phyloP scores from a whole-genome alignment of 352 stramenopile species.

The Globisporangium acanthophoron region DNA sequence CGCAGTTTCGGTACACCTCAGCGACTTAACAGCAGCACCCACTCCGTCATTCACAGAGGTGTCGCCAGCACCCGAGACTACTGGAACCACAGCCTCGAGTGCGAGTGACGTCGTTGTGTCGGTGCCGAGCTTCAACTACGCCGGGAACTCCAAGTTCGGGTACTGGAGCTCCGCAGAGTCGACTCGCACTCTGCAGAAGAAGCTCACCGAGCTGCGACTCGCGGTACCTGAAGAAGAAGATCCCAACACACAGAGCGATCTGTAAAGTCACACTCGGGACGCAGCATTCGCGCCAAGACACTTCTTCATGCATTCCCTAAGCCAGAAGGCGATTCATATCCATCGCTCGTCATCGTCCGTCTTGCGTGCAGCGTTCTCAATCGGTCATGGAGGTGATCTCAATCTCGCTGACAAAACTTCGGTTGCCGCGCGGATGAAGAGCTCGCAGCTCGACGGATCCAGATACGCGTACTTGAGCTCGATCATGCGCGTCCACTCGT shows the following conservation, averaged over 20 bases:
- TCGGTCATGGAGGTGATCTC: not conserved
- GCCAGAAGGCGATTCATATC: not conserved
- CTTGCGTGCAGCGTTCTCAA: not conserved
- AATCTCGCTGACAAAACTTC: not conserved
- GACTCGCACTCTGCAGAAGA: constrained; percentile 14
- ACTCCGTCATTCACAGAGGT: not conserved
- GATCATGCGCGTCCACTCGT: constrained; percentile 33
- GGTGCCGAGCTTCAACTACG: constrained; percentile 15
- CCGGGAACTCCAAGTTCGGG: constrained; percentile 3
- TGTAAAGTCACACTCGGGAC: not conserved
- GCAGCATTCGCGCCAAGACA: not conserved
- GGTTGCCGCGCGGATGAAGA: constrained; percentile 6
- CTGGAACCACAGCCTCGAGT: not conserved
- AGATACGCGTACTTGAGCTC: constrained; percentile 47
- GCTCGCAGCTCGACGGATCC: constrained; percentile 20
- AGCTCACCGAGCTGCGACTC: constrained; percentile 17
- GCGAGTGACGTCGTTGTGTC: not conserved
- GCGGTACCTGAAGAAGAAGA: constrained; percentile 10
- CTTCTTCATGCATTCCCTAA: not conserved
- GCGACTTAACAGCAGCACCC: not conserved
- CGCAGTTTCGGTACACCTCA: not conserved
- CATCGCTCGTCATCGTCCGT: not conserved
- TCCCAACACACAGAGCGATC: not conserved
- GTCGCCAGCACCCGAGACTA: not conserved
- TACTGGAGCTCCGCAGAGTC: constrained; percentile 21